Percentiles rank a stretch among this genome's conserved stretches.
phyloP scores from a whole-genome alignment of 164 flowering plant species.

The Kingdonia uniflora region DNA sequence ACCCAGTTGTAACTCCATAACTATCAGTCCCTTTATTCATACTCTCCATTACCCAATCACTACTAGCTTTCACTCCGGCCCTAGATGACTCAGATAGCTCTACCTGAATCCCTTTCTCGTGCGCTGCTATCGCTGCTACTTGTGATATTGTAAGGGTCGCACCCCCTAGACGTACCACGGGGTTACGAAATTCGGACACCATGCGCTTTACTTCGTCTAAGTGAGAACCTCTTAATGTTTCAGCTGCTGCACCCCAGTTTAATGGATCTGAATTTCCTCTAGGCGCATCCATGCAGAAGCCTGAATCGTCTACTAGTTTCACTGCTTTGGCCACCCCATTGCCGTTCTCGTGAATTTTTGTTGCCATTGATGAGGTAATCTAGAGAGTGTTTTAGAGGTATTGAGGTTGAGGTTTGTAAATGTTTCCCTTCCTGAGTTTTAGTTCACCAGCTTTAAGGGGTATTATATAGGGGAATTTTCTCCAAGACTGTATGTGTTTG shows the following conservation, averaged over 20 bases:
- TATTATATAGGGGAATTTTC: slow-evolving; percentile 17
- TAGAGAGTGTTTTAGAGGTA: neutral
- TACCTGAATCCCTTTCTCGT: slow-evolving; percentile 18
- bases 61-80: slow-evolving; percentile 46
- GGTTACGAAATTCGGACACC: slow-evolving; percentile 41
- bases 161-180: slow-evolving; percentile 35
- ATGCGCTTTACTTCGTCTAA: slow-evolving; percentile 45
- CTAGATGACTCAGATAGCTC: slow-evolving; percentile 44
- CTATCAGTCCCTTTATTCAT: slow-evolving; percentile 51
- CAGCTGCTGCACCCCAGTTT: slow-evolving; percentile 48
- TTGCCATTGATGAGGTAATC: too few species aligned
- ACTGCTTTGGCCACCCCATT: neutral
- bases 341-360: slow-evolving; percentile 8
- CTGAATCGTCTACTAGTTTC: neutral
- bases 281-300: slow-evolving; percentile 14
- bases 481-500: slow-evolving; percentile 7
- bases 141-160: slow-evolving; percentile 35
- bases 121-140: slow-evolving; percentile 40
- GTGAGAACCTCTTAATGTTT: slow-evolving; percentile 38
- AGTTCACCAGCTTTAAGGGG: slow-evolving; percentile 4
- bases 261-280: slow-evolving; percentile 27
- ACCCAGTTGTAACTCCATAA: slow-evolving; percentile 60
- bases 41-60: slow-evolving; percentile 61
- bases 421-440: slow-evolving; percentile 14
- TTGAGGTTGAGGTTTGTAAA: too few species aligned